These are phyloP conservation scores for Colletotrichum endophyticum DNA, from an alignment of 2,329 filamentous ascomycete genomes.

Conservation along the genomic window DNA sequence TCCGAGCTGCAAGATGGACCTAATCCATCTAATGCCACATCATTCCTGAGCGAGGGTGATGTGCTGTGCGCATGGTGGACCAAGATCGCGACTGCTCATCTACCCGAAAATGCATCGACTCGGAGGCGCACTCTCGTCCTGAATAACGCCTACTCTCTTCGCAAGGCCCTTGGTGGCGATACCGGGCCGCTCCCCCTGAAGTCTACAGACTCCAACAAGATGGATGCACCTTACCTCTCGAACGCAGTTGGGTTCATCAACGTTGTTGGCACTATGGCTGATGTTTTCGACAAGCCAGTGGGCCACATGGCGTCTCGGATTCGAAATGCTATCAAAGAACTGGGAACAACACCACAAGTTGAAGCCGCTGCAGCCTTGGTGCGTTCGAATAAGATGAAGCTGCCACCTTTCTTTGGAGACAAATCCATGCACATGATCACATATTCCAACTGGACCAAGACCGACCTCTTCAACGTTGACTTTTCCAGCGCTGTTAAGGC, in stretches of 20 bases:
- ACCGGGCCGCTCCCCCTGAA: neutral
- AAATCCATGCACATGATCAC: neutral
- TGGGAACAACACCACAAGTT: neutral
- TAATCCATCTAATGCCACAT: rapidly evolving
- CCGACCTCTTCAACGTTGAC: neutral
- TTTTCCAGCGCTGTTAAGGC: neutral
- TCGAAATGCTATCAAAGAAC: neutral
- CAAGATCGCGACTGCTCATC: neutral
- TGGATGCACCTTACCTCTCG: neutral
- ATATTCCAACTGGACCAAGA: neutral
- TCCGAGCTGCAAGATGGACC: neutral
- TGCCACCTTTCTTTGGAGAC: neutral
- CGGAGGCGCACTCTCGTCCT: neutral
- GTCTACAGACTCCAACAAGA: neutral
- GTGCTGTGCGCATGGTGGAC: neutral
- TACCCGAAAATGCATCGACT: neutral
- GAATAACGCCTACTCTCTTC: neutral
- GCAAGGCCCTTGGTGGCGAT: neutral
- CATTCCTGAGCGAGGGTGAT: neutral
- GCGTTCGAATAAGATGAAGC: neutral
- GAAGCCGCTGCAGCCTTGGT: neutral
- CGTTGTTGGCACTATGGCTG: neutral
- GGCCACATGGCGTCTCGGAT: neutral
- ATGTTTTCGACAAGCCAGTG: neutral
- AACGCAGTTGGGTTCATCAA: neutral